Base-by-base conservation (phyloP, 2,329 filamentous ascomycete genomes). In the Colletotrichum lentis region DNA sequence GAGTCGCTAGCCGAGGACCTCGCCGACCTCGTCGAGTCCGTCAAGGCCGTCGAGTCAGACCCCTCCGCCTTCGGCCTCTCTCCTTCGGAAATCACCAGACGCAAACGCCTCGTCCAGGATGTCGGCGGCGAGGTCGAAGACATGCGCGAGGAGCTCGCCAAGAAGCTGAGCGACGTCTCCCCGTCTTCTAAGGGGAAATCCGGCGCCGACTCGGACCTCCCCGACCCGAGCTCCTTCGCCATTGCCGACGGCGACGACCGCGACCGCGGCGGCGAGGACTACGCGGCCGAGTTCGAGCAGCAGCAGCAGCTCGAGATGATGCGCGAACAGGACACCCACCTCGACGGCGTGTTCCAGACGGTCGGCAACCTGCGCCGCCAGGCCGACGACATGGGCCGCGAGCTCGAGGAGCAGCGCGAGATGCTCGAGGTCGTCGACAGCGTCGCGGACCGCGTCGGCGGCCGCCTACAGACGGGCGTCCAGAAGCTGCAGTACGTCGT, bases 361-460 rank as follows among this genome's bases (percentile, higher is more conserved):
- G 96, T 99, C 27, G 95, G 94, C 2, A 97, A 94, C 76, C 80
- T 99, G 76, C 85, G 95, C 64, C 86, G 91, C 76, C 96, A 98
- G 84, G 96, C 96, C 1, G 90, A 96, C 79, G 92, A 94, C 73
- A 99, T 99, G 95, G 95, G 96, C 1, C 85, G 95, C 65, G 96
- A 99, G 82, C 84, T 99, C 53, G 96, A 97, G 80, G 96, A 99
- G 81, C 96, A 99, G 84, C 86, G 86, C 24, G 92, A 94, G 78
- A 91, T 98, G 86, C 84, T 99, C 65, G 90, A 96, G 71, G 90
- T 92, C 60, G 91, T 96, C 47, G 95, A 98, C 79, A 86, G 85
- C 37, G 84, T 97, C 64, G 93, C 93, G 4, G 94, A 98, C 77
- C 86, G 95, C 41, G 94, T 99, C 1, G 92, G 93, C 16, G 92